A percentile compares a stretch with the other conserved stretches of the same genome.
Evolutionary conservation across 192 early-diverging fungal genomes (phyloP).

Genomic region (Glomus cerebriforme): DNA sequence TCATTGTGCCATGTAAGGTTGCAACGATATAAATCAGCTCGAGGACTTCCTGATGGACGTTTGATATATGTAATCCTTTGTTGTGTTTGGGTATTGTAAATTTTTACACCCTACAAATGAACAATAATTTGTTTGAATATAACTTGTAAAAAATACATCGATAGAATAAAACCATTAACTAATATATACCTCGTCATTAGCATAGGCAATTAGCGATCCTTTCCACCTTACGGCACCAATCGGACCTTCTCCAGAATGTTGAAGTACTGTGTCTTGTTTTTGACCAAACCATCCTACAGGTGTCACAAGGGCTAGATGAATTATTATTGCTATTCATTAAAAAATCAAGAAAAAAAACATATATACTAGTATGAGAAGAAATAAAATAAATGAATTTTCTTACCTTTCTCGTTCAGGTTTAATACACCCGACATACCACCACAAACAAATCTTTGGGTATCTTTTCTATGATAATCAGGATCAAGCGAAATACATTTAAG

Average conservation of each 20-base stretch:
- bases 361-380: not conserved
- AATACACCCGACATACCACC: conserved; percentile 92
- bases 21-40: conserved; percentile 82
- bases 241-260: conserved; percentile 84
- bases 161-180: not conserved
- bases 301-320: not conserved
- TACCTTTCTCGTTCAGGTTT: conserved; percentile 81
- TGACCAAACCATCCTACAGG: conserved; percentile 82
- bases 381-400: not conserved
- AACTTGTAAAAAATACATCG: not conserved
- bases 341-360: not conserved
- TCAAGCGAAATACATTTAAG: conserved; percentile 90
- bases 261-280: conserved; percentile 67
- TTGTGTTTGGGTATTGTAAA: conserved; percentile 75
- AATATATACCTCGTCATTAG: conserved; percentile 68
- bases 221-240: conserved; percentile 89
- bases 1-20: conserved; percentile 85
- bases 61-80: conserved; percentile 84
- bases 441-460: conserved; percentile 77
- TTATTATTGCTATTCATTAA: not conserved
- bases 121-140: not conserved
- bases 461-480: conserved; percentile 78
- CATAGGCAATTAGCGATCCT: conserved; percentile 87
- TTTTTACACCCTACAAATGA: conserved; percentile 60
- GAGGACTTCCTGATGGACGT: conserved; percentile 74